These are phyloP conservation scores for Primulina huaijiensis DNA, from an alignment of 257 asterid species.

Conservation along the genomic window DNA sequence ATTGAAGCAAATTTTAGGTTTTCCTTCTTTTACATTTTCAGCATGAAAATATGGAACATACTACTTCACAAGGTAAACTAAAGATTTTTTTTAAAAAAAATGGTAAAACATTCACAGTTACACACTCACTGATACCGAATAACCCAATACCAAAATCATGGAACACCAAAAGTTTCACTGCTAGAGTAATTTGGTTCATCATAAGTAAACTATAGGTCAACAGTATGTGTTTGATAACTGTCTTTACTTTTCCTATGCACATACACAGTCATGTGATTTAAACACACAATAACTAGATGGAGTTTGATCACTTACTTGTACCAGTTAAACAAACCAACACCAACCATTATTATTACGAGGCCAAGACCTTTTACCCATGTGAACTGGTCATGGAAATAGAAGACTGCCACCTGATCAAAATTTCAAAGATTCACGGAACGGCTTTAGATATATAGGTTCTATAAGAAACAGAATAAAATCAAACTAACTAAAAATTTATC, in stretches of 20 bases:
- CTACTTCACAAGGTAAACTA: background rate
- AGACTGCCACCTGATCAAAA: slow-evolving; percentile 78
- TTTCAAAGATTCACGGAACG: slow-evolving; percentile 21
- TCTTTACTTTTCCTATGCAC: background rate
- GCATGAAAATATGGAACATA: background rate
- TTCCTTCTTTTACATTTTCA: background rate
- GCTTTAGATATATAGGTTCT: background rate
- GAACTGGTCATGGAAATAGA: slow-evolving; percentile 90
- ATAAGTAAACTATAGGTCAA: background rate
- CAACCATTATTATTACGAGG: slow-evolving; percentile 71
- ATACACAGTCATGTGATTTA: background rate
- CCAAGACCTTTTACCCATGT: slow-evolving; percentile 88
- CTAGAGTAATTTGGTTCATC: background rate
- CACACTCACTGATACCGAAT: background rate
- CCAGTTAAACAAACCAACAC: slow-evolving; percentile 95
- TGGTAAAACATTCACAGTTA: background rate
- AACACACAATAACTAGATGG: background rate
- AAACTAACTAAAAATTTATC: too few species aligned
- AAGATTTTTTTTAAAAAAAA: too few species aligned
- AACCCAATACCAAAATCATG: background rate
- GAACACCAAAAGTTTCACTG: background rate
- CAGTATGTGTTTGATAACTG: too few species aligned
- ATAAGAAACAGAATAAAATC: background rate
- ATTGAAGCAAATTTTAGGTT: background rate
- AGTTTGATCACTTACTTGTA: slow-evolving; percentile 84